Conservation (phyloP, 345 rosid genomes). For the Kandelia obovata region DNA sequence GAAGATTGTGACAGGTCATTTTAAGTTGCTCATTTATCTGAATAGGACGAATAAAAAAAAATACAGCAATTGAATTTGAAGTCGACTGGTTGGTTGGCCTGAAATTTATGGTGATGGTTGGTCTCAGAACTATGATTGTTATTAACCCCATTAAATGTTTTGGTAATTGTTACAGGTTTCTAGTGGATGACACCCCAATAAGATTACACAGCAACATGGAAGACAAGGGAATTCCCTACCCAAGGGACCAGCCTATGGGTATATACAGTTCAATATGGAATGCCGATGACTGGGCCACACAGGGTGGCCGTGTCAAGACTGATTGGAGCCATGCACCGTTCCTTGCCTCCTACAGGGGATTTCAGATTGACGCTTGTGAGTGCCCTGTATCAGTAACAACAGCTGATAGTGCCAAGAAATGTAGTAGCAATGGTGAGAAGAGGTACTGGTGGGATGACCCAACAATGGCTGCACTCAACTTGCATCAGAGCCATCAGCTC, state of each 20-base stretch:
- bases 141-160: background rate
- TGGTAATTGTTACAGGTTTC: constrained; percentile 44
- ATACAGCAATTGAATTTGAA: too few species aligned
- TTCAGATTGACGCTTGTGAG: constrained; percentile 79
- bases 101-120: too few species aligned
- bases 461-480: constrained; percentile 54
- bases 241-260: constrained; percentile 95
- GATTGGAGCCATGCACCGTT: constrained; percentile 98
- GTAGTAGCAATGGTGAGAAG: constrained; percentile 53
- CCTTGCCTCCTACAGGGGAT: constrained; percentile 73
- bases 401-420: constrained; percentile 45
- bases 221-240: constrained; percentile 77
- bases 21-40: too few species aligned
- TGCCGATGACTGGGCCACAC: constrained; percentile 99
- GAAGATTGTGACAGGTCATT: too few species aligned
- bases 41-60: too few species aligned
- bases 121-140: background rate
- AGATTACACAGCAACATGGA: constrained; percentile 85
- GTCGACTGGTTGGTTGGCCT: too few species aligned
- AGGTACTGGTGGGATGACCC: constrained; percentile 97
- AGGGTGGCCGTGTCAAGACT: constrained; percentile 90
- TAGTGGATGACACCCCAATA: constrained; percentile 81
- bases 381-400: constrained; percentile 46
- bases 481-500: constrained; percentile 94
- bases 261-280: constrained; percentile 99